Evolutionary conservation across 169 alveolate genomes (phyloP).

Genomic region (Plasmodium inui): DNA sequence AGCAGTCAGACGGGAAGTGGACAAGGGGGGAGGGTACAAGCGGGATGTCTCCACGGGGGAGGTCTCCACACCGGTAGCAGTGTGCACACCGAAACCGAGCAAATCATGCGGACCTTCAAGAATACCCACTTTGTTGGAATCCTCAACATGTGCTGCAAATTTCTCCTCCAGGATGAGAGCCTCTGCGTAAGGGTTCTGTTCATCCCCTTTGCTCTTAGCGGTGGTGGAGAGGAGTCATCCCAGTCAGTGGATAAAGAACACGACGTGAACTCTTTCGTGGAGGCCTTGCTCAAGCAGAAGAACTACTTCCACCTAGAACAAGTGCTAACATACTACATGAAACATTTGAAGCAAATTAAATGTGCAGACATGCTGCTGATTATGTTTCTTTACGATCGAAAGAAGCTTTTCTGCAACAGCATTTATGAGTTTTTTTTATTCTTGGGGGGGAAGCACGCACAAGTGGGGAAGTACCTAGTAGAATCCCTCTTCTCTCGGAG

Average conservation of each 20-base stretch:
- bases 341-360: slow-evolving; percentile 38
- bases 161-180: slow-evolving; percentile 34
- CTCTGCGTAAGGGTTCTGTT: not conserved
- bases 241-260: not conserved
- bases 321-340: slow-evolving; percentile 11
- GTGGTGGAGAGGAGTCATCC: not conserved
- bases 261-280: slow-evolving; percentile 9
- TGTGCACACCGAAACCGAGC: not conserved
- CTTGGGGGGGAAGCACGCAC: slow-evolving; percentile 20
- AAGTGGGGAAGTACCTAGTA: slow-evolving; percentile 1
- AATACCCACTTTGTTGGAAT: slow-evolving; percentile 20
- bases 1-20: not conserved
- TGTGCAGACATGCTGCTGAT: slow-evolving; percentile 31
- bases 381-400: slow-evolving; percentile 28
- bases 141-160: slow-evolving; percentile 44
- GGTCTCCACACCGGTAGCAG: not conserved
- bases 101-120: slow-evolving; percentile 9
- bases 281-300: not conserved
- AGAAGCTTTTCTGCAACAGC: slow-evolving; percentile 5
- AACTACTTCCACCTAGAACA: slow-evolving; percentile 49
- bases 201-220: not conserved
- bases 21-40: no score
- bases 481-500: not conserved
- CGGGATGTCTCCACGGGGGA: not conserved
- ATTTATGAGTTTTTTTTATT: slow-evolving; percentile 45